Conservation (phyloP, 2,329 filamentous ascomycete genomes). For the Trichoderma hamatum region DNA sequence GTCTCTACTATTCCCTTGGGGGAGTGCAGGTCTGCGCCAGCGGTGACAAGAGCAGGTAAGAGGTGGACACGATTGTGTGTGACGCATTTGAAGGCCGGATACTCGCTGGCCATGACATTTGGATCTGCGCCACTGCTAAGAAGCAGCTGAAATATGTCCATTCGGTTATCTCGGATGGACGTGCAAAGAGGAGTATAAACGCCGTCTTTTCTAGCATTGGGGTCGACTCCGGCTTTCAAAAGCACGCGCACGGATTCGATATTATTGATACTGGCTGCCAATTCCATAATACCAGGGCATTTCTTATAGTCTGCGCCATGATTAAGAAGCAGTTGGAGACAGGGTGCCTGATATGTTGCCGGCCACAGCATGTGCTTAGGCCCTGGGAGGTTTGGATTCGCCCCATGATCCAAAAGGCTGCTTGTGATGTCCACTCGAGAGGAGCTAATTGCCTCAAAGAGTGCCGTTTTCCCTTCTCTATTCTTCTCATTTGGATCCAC, state of each 20-base stretch:
- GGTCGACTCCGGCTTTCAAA: conserved; percentile 61
- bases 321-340: conserved; percentile 59
- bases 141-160: conserved; percentile 64
- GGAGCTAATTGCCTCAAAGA: conserved; percentile 63
- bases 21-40: conserved; percentile 60
- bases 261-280: conserved; percentile 65
- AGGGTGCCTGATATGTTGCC: conserved; percentile 60
- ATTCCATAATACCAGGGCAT: conserved; percentile 64
- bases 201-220: conserved; percentile 65
- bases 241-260: conserved; percentile 62
- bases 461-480: conserved; percentile 62
- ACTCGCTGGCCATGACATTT: conserved; percentile 65
- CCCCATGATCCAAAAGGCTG: conserved; percentile 56
- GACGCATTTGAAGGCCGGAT: conserved; percentile 69
- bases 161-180: conserved; percentile 66
- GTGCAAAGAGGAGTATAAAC: conserved; percentile 70
- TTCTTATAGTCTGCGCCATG: conserved; percentile 64
- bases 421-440: conserved; percentile 60
- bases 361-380: conserved; percentile 72
- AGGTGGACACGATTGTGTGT: conserved; percentile 66
- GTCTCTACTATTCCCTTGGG: conserved; percentile 69
- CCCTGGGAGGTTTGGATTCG: conserved; percentile 68
- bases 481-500: conserved; percentile 62
- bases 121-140: conserved; percentile 61
- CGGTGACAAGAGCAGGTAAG: conserved; percentile 60